A percentile compares a stretch with the other conserved stretches of the same genome.
Conservation (phyloP, 768 basidiomycete species). For the Leccinum subgranulosum region DNA sequence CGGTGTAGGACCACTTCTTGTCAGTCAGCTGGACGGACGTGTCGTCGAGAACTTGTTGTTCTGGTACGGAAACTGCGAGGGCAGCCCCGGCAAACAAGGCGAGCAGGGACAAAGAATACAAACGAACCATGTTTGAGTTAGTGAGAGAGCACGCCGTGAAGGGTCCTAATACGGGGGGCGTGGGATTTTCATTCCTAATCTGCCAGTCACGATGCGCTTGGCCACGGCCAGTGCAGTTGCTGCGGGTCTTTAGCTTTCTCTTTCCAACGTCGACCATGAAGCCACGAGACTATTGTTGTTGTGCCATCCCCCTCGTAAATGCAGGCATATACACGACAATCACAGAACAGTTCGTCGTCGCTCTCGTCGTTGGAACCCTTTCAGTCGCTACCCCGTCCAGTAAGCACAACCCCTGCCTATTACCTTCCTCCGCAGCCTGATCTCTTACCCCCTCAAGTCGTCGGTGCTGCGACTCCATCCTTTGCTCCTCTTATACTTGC, state of each 20-base stretch:
- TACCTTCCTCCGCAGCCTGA: conserved; percentile 6
- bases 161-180: conserved; percentile 17
- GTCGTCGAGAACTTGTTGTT: conserved; percentile 33
- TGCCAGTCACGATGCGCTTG: no score
- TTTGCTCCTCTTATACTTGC: conserved; percentile 75
- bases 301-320: conserved; percentile 88
- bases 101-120: conserved; percentile 27
- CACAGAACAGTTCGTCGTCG: conserved; percentile 69
- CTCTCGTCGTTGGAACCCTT: conserved; percentile 66
- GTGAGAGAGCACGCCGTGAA: conserved; percentile 19
- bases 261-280: conserved; percentile 45
- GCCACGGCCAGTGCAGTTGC: not conserved
- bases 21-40: conserved; percentile 35
- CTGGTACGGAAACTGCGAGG: conserved; percentile 19
- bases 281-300: conserved; percentile 87
- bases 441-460: conserved; percentile 48
- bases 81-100: conserved; percentile 24
- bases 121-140: conserved; percentile 29
- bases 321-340: conserved; percentile 83
- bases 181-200: conserved; percentile 18
- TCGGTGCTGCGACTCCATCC: conserved; percentile 80
- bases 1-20: conserved; percentile 58
- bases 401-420: conserved; percentile 42
- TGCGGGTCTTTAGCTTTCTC: not conserved
- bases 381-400: conserved; percentile 77